Base-by-base conservation (phyloP, 495 filamentous ascomycete genomes). In the Penicillium odoratum region DNA sequence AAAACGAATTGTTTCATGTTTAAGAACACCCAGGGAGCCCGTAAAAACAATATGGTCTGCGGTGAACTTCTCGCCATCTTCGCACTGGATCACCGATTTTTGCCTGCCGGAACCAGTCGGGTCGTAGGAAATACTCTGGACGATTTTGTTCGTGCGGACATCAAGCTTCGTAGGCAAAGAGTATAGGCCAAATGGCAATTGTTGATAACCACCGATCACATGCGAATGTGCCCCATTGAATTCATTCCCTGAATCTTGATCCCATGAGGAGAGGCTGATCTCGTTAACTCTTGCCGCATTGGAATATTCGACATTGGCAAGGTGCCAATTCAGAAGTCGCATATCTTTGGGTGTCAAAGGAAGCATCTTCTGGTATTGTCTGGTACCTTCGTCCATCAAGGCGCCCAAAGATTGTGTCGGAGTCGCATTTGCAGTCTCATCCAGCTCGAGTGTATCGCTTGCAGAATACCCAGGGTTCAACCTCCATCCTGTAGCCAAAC, bases 231-330 rank as follows among this genome's bases (percentile, higher is more conserved):
- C 86, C 16, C 94, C 94, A 66, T 96, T 92, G 71, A 96, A 98
- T 63, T 99, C 94, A 69, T 99, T 97, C 1, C 95, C 94, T 45
- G 91, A 90, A 66, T 98, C 94, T 66, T 97, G 88, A 71, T 99
- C 94, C 91, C 94, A 97, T 2, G 92, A 88, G 8, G 88, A 87
- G 4, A 99, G 83, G 71, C 93, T 98, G 16, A 98, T 82, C 53
- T 89, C 86, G 55, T 87, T 83, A 52, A 95, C 86, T 66, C 92
- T 96, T 5, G 83, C 86, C 0, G 94, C 95, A 66, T 97, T 98
- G 47, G 93, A 93, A 66, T 99, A 99, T 68, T 99, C 94, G 30
- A 98, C 80, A 65, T 99, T 99, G 57, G 95, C 94, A 69, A 97
- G 87, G 74, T 99, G 95, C 94, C 94, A 99, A 66, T 98, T 99